These are phyloP conservation scores for Fusarium anguioides DNA, from an alignment of 2,329 filamentous ascomycete genomes.

Conservation along the genomic window DNA sequence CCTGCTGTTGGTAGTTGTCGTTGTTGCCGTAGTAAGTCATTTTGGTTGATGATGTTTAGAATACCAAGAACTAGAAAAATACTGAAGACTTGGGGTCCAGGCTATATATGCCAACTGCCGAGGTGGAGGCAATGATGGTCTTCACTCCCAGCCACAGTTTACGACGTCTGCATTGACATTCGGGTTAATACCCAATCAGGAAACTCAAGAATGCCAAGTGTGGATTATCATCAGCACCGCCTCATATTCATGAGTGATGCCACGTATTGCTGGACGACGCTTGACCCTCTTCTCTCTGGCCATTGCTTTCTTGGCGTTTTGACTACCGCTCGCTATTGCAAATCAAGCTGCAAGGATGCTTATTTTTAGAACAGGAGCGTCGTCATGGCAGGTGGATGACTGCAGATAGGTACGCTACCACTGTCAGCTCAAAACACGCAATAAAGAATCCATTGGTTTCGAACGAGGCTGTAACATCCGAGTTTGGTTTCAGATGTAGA, in stretches of 20 bases:
- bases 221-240: constrained; percentile 20
- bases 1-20: constrained; percentile 21
- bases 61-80: neutral
- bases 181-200: constrained; percentile 9
- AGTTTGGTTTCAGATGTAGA: neutral
- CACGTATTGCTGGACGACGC: constrained; percentile 19
- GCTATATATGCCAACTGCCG: constrained; percentile 18
- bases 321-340: constrained; percentile 4
- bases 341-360: constrained; percentile 4
- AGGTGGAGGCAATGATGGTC: neutral
- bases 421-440: neutral
- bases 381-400: neutral
- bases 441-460: neutral
- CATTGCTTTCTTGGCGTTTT: constrained; percentile 18
- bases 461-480: neutral
- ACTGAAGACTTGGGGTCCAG: neutral
- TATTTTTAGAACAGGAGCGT: constrained; percentile 23
- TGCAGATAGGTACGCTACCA: neutral
- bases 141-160: constrained; percentile 11
- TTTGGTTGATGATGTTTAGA: neutral
- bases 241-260: constrained; percentile 23
- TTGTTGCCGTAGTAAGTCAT: constrained; percentile 29
- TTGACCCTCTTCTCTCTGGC: neutral
- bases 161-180: constrained; percentile 9
- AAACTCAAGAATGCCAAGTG: neutral